phyloP scores from a whole-genome alignment of 345 rosid species.

The Syzygium grande region DNA sequence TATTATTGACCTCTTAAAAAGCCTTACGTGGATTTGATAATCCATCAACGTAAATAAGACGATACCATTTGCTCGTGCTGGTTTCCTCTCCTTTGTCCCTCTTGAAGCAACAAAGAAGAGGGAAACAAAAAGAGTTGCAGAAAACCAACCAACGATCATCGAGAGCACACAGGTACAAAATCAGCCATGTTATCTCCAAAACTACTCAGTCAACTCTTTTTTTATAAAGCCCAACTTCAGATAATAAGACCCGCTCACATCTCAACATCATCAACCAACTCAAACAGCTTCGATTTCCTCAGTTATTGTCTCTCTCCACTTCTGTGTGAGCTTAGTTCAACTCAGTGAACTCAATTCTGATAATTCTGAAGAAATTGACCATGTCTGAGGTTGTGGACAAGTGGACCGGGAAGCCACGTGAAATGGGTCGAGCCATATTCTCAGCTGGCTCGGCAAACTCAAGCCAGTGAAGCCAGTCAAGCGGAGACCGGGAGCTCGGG shows the following conservation, averaged over 20 bases:
- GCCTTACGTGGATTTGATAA: neutral
- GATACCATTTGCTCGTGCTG: neutral
- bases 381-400: constrained; percentile 45
- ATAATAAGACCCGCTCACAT: neutral
- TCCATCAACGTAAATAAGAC: neutral
- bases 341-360: neutral
- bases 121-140: neutral
- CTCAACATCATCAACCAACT: neutral
- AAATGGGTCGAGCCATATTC: constrained; percentile 20
- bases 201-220: neutral
- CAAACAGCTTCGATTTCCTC: neutral
- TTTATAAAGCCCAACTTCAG: neutral
- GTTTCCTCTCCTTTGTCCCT: neutral
- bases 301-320: neutral
- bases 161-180: neutral
- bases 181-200: neutral
- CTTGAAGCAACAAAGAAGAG: neutral
- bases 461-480: neutral
- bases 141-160: neutral
- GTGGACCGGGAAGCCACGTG: constrained; percentile 31
- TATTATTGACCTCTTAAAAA: neutral
- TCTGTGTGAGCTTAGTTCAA: neutral
- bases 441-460: constrained; percentile 2
- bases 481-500: neutral
- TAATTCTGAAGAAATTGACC: neutral